phyloP scores from a whole-genome alignment of 441 rosid species.

The Pelargonium fulgidum region DNA sequence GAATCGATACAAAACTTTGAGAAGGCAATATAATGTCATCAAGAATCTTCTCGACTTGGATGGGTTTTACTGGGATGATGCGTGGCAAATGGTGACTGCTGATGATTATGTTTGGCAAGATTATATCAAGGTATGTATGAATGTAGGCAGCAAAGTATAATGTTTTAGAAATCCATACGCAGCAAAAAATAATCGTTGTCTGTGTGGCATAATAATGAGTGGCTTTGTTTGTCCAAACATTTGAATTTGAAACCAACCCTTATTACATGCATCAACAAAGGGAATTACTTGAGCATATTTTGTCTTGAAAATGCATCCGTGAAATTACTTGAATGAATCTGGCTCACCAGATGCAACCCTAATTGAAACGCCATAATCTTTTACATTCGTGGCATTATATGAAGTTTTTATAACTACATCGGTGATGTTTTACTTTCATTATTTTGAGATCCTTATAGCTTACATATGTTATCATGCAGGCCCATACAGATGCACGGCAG shows the following conservation, averaged over 20 bases:
- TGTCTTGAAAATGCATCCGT: background rate
- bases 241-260: background rate
- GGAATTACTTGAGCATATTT: background rate
- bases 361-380: no score
- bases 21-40: conserved; percentile 60
- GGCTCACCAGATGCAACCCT: no score
- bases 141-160: background rate
- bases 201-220: no score
- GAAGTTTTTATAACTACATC: no score
- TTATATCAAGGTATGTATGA: conserved; percentile 40
- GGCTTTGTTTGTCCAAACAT: background rate
- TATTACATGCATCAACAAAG: background rate
- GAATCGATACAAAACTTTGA: conserved; percentile 73
- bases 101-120: conserved; percentile 79
- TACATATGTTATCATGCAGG: conserved; percentile 35
- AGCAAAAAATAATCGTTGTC: background rate
- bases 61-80: conserved; percentile 73
- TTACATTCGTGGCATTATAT: no score
- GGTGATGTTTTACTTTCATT: conserved; percentile 7
- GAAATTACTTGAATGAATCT: background rate
- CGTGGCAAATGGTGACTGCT: conserved; percentile 71
- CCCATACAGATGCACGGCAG: conserved; percentile 62
- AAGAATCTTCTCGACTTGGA: conserved; percentile 57
- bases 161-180: background rate
- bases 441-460: background rate